Percentiles rank a stretch among this genome's conserved stretches.
Evolutionary conservation across 495 filamentous ascomycete genomes (phyloP).

Genomic region (Podospora pseudoanserina): DNA sequence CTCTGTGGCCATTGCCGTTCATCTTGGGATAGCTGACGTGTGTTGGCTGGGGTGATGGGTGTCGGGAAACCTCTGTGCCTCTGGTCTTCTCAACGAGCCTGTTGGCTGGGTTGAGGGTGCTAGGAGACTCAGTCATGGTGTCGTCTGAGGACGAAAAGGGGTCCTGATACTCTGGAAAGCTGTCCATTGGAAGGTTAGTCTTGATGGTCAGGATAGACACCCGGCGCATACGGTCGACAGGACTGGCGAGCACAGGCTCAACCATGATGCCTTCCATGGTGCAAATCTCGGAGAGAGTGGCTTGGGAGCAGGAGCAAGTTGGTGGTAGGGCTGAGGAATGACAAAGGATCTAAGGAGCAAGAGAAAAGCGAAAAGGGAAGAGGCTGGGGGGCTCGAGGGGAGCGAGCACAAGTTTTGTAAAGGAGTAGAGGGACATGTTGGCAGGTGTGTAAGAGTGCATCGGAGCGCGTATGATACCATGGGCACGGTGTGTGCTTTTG

Average conservation of each 20-base stretch:
- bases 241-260: conserved; percentile 15
- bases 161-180: conserved; percentile 40
- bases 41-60: conserved; percentile 88
- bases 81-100: conserved; percentile 33
- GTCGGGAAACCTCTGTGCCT: conserved; percentile 32
- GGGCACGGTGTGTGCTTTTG: neutral
- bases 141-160: conserved; percentile 37
- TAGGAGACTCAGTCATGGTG: conserved; percentile 32
- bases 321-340: neutral
- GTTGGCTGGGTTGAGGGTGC: conserved; percentile 28
- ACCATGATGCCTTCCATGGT: conserved; percentile 28
- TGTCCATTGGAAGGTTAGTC: conserved; percentile 42
- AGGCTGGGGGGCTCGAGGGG: neutral
- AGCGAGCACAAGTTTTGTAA: conserved; percentile 9
- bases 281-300: neutral
- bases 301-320: conserved; percentile 6
- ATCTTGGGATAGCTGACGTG: conserved; percentile 63
- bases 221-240: conserved; percentile 25
- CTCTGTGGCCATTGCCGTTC: conserved; percentile 54
- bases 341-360: neutral
- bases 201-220: conserved; percentile 39
- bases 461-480: neutral
- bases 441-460: conserved; percentile 9
- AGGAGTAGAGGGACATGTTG: neutral
- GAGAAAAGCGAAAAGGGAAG: neutral